phyloP scores from a whole-genome alignment of 352 stramenopile species.

The Pythium sp. region DNA sequence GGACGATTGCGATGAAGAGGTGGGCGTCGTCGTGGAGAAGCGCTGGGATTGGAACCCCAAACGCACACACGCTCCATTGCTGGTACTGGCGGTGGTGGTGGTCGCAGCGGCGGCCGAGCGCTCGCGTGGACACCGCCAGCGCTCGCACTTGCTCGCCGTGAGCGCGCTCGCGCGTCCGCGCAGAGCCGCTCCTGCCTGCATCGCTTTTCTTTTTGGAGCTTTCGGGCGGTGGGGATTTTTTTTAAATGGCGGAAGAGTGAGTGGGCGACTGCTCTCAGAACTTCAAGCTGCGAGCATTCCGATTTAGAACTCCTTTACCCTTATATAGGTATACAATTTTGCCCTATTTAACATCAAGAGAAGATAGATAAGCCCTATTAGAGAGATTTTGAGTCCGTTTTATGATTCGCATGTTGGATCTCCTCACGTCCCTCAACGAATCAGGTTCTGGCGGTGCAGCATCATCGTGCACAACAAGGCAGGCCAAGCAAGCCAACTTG shows the following conservation, averaged over 20 bases:
- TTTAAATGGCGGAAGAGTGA: not conserved
- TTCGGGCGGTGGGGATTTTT: not conserved
- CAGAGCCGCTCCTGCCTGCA: conserved; percentile 13
- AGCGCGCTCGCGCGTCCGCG: conserved; percentile 9
- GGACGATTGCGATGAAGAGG: not conserved
- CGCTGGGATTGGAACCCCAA: not conserved
- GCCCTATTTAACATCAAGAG: not conserved
- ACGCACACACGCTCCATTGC: not conserved
- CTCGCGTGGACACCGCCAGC: not conserved
- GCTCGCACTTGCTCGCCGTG: conserved; percentile 8
- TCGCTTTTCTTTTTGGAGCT: not conserved
- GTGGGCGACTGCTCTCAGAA: not conserved
- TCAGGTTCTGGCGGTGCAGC: conserved; percentile 2
- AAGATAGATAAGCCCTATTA: not conserved
- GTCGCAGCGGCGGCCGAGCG: not conserved
- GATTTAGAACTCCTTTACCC: not conserved
- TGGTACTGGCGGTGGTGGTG: not conserved
- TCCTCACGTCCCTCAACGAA: not conserved
- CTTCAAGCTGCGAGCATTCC: conserved; percentile 1
- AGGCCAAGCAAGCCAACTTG: not conserved
- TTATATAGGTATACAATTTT: not conserved
- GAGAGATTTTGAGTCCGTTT: not conserved
- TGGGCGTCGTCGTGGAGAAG: not conserved
- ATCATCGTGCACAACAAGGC: not conserved
- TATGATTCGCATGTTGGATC: not conserved